phyloP scores from a whole-genome alignment of 208 protist species.

The Vickermania ingenoplastis region DNA sequence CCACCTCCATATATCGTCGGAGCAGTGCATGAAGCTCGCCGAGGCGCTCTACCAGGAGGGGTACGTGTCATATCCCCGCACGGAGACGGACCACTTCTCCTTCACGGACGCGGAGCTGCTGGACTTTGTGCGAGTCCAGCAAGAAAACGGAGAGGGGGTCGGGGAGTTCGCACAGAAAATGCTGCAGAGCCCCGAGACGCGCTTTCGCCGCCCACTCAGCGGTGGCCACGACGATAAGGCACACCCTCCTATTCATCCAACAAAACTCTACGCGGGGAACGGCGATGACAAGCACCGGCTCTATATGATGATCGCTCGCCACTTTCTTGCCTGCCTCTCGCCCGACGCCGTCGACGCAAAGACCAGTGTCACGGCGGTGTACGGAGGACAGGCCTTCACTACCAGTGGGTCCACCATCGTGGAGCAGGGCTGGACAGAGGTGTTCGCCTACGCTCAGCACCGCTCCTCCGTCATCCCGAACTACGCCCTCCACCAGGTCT shows the following conservation, averaged over 20 bases:
- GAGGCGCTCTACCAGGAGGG: conserved; percentile 90
- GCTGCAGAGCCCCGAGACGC: conserved; percentile 21
- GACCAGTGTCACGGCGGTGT: conserved; percentile 63
- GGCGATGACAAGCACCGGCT: conserved; percentile 53
- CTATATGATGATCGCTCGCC: conserved; percentile 94
- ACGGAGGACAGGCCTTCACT: conserved; percentile 83
- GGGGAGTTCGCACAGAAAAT: conserved; percentile 50
- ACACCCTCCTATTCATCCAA: conserved; percentile 98
- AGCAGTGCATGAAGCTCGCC: conserved; percentile 93
- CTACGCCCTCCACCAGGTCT: conserved; percentile 84
- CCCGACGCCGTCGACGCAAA: conserved; percentile 85
- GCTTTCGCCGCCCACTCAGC: conserved; percentile 87
- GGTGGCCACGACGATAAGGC: conserved; percentile 96
- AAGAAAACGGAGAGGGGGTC: conserved; percentile 30
- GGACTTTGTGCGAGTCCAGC: conserved; percentile 70
- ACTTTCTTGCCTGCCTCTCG: conserved; percentile 98
- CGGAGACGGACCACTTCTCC: conserved; percentile 95
- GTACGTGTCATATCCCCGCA: conserved; percentile 95
- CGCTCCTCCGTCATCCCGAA: conserved; percentile 84
- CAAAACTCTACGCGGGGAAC: conserved; percentile 46
- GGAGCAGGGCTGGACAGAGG: conserved; percentile 91
- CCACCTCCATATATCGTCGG: conserved; percentile 89
- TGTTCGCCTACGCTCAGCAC: conserved; percentile 89
- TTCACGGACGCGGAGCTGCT: conserved; percentile 79
- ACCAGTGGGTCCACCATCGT: conserved; percentile 82